phyloP scores from a whole-genome alignment of 2,329 filamentous ascomycete genomes.

The Neonectria hederae region DNA sequence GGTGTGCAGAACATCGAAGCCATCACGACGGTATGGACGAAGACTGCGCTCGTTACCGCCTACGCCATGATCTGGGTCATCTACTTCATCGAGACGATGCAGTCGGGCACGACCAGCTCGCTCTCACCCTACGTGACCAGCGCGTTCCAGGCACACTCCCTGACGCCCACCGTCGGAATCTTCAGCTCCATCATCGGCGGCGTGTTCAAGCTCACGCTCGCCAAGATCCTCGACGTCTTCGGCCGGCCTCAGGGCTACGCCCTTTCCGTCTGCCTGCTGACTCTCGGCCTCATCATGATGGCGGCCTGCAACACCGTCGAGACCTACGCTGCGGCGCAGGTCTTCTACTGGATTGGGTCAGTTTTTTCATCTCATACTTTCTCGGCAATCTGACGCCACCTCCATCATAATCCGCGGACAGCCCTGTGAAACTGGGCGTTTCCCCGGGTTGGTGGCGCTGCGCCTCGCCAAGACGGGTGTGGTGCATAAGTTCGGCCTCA shows the following conservation, averaged over 20 bases:
- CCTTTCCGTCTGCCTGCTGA: constrained; percentile 59
- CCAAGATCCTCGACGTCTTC: constrained; percentile 71
- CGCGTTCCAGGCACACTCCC: constrained; percentile 58
- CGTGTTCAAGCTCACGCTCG: constrained; percentile 68
- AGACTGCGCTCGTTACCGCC: constrained; percentile 47
- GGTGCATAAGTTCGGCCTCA: constrained; percentile 15
- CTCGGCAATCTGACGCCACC: neutral
- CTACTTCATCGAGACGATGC: constrained; percentile 58
- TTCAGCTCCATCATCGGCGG: constrained; percentile 62
- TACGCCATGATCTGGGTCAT: constrained; percentile 56
- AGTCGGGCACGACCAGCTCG: constrained; percentile 50
- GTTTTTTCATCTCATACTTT: neutral
- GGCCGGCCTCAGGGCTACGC: constrained; percentile 69
- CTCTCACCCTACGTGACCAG: constrained; percentile 57
- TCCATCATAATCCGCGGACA: neutral
- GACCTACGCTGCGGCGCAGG: constrained; percentile 64
- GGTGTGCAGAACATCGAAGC: constrained; percentile 54
- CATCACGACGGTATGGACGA: constrained; percentile 52
- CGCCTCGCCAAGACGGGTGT: constrained; percentile 15
- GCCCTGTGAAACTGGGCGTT: constrained; percentile 16
- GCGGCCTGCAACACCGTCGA: constrained; percentile 60
- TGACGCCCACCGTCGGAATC: constrained; percentile 60
- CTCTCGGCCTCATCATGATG: constrained; percentile 67
- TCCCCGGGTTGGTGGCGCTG: constrained; percentile 15
- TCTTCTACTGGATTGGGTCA: constrained; percentile 60